Base-by-base conservation (phyloP, 306 rosid species). In the Trifolium pratense region DNA sequence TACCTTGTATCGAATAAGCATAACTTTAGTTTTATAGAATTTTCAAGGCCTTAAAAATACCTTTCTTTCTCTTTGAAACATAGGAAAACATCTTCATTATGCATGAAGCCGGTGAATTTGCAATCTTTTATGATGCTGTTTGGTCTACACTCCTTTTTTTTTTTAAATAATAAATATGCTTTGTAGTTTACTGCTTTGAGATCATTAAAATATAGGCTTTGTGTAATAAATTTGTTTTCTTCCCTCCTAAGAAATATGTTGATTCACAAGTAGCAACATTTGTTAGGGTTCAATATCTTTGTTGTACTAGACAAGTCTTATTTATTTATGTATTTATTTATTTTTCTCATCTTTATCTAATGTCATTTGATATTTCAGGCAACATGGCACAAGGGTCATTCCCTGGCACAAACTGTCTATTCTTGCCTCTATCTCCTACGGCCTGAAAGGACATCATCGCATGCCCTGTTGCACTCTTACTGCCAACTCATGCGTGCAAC, bases 361-460 rank as follows among this genome's bases (percentile, higher is more conserved):
- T 75, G 45, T 37, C 56, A 56, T 81, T 71, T 81, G 71, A 73
- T 56, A 26, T 84, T 83, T 84, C 97, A 94, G 98, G 98, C 97
- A 20, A 94, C 98, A 81, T 94, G 98, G 98, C 98, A 94, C 90
- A 89, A 84, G 90, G 98, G 98, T 80, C 98, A 94, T 80, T 89
- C 98, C 58, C 80, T 94, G 89, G 96, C 96, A 29, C 98, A 94
- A 79, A 94, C 98, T 75, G 92, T 94, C 81, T 94, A 89, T 88
- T 91, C 98, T 23, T 94, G 98, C 81, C 86, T 94, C 79, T 94
- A 94, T 89, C 97, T 94, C 86, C 78, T 91, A 46, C 87, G 84
- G 79, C 92, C 85, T 37, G 98, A 90, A 45, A 91, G 98, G 86
- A 91, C 95, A 70, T 87, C 89, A 70, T 83, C 95, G 31, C 89